Percentiles rank a stretch among this genome's conserved stretches.
These are phyloP conservation scores for Larix sibirica DNA, from an alignment of 83 land plant species.

Conservation along the genomic window DNA sequence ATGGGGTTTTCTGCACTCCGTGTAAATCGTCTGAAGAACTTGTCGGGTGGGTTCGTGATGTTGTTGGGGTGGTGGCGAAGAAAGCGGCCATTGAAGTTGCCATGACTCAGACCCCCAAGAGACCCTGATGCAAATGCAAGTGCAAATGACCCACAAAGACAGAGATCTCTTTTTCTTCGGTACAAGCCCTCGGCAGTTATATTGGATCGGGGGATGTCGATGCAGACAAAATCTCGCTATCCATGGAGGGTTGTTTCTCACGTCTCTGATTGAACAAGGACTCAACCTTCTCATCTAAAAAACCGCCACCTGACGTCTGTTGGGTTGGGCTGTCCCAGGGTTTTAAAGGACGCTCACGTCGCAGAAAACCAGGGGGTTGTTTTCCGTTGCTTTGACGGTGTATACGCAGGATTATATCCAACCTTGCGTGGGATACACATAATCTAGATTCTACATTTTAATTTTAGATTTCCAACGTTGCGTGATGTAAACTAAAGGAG, in stretches of 20 bases:
- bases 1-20: slow-evolving; percentile 16
- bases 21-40: neutral
- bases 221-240: neutral
- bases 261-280: too few species aligned
- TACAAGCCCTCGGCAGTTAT: neutral
- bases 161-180: neutral
- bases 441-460: too few species aligned
- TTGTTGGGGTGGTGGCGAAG: neutral
- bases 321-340: neutral
- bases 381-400: neutral
- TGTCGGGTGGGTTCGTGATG: neutral
- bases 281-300: too few species aligned
- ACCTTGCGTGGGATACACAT: too few species aligned
- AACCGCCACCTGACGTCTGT: neutral
- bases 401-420: neutral
- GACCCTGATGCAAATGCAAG: neutral
- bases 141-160: neutral
- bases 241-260: neutral
- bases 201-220: neutral
- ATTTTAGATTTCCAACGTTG: too few species aligned
- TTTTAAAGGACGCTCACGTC: too few species aligned
- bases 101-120: neutral
- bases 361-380: neutral
- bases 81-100: slow-evolving; percentile 6
- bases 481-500: too few species aligned